Percentiles rank a stretch among this genome's conserved stretches.
Evolutionary conservation across 768 basidiomycete genomes (phyloP).

Genomic region (Leccinum sublutescens): DNA sequence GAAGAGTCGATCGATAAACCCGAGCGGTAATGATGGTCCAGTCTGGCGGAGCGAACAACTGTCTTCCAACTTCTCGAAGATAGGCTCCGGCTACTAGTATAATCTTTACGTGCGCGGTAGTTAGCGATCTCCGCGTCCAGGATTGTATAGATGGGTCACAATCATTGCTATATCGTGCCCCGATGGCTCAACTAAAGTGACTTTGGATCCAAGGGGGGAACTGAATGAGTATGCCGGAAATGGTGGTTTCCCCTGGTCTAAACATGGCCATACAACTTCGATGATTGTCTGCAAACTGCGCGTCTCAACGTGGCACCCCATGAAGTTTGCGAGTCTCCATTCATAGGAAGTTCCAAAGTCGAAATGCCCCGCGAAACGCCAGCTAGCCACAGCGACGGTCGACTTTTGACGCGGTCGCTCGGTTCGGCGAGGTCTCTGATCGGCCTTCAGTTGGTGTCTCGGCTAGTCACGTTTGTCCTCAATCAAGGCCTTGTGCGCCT

Average conservation of each 20-base stretch:
- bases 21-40: neutral
- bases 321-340: slow-evolving; percentile 4
- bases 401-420: slow-evolving; percentile 32
- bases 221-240: neutral
- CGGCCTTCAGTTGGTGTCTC: slow-evolving; percentile 80
- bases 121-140: slow-evolving; percentile 1
- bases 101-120: neutral
- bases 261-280: slow-evolving; percentile 16
- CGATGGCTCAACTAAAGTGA: neutral
- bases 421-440: slow-evolving; percentile 65
- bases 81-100: neutral
- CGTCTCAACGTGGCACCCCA: neutral
- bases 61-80: neutral
- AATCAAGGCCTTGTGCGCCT: slow-evolving; percentile 87
- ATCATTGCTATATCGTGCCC: neutral
- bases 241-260: neutral
- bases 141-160: neutral
- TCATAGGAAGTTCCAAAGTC: slow-evolving; percentile 6
- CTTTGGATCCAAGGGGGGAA: neutral
- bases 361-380: slow-evolving; percentile 8
- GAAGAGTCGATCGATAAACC: slow-evolving; percentile 1
- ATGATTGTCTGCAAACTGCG: neutral
- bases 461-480: slow-evolving; percentile 81
- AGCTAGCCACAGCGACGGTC: slow-evolving; percentile 4
- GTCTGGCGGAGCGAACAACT: neutral